Evolutionary conservation across 352 stramenopile species (phyloP).

Genomic region (Globisporangium yorkense): DNA sequence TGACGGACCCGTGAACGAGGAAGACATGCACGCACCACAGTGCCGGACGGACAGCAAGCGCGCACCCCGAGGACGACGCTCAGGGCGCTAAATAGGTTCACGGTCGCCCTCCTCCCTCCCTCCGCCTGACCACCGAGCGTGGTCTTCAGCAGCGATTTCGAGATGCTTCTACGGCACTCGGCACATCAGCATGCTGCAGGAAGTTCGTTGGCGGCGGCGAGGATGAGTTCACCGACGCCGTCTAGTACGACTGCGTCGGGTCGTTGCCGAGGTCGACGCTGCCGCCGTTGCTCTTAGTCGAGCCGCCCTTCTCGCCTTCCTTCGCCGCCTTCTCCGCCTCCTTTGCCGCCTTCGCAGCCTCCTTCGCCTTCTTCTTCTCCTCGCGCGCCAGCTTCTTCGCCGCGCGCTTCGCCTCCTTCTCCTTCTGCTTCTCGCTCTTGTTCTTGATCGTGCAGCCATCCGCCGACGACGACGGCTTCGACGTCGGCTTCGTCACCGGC

Average conservation of each 20-base stretch:
- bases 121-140: background rate
- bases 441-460: background rate
- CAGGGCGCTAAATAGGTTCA: constrained; percentile 2
- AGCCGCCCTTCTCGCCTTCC: background rate
- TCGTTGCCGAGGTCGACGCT: background rate
- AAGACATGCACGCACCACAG: background rate
- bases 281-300: background rate
- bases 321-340: constrained; percentile 1
- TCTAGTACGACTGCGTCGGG: background rate
- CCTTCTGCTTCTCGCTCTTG: background rate
- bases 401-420: background rate
- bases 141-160: background rate
- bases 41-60: background rate
- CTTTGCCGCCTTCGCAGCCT: background rate
- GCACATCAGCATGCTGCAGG: background rate
- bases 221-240: background rate
- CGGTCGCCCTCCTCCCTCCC: background rate
- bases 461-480: background rate
- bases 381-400: background rate
- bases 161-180: background rate
- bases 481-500: constrained; percentile 1
- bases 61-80: background rate
- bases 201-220: no score
- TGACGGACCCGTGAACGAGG: background rate
- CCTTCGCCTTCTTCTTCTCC: background rate